Evolutionary conservation across 768 basidiomycete species (phyloP).

Genomic region (Mycena polygramma): DNA sequence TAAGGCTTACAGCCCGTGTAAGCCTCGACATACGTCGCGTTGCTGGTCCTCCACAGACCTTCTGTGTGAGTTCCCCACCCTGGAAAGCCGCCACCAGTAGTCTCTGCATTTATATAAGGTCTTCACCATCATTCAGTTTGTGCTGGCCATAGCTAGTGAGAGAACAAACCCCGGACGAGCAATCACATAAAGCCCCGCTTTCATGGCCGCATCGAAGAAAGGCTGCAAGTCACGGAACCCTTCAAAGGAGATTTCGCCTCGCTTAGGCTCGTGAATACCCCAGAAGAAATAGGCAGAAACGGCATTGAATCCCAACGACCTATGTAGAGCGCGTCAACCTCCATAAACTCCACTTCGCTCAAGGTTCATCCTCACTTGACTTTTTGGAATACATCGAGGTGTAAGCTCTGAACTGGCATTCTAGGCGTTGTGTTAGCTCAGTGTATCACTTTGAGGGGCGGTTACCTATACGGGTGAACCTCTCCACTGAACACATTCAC

Average conservation of each 20-base stretch:
- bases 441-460: not conserved
- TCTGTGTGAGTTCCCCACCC: slow-evolving; percentile 68
- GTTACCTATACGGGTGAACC: slow-evolving; percentile 58
- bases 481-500: slow-evolving; percentile 58
- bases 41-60: slow-evolving; percentile 60
- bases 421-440: slow-evolving; percentile 33
- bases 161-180: slow-evolving; percentile 60
- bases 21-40: slow-evolving; percentile 58
- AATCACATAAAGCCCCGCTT: slow-evolving; percentile 69
- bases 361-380: slow-evolving; percentile 48
- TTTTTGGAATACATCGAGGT: slow-evolving; percentile 60
- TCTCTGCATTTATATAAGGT: slow-evolving; percentile 63
- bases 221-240: slow-evolving; percentile 67
- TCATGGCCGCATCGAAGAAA: slow-evolving; percentile 67
- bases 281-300: slow-evolving; percentile 61
- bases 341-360: not conserved
- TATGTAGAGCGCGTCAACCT: slow-evolving; percentile 26
- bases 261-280: slow-evolving; percentile 60
- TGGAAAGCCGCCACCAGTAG: slow-evolving; percentile 63
- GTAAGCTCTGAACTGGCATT: slow-evolving; percentile 56
- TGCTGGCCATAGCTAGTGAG: not conserved
- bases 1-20: slow-evolving; percentile 53
- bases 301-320: slow-evolving; percentile 58
- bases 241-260: slow-evolving; percentile 65
- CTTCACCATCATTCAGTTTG: slow-evolving; percentile 35